Evolutionary conservation across 2,329 filamentous ascomycete genomes (phyloP).

Genomic region (Colletotrichum tamarilloi): DNA sequence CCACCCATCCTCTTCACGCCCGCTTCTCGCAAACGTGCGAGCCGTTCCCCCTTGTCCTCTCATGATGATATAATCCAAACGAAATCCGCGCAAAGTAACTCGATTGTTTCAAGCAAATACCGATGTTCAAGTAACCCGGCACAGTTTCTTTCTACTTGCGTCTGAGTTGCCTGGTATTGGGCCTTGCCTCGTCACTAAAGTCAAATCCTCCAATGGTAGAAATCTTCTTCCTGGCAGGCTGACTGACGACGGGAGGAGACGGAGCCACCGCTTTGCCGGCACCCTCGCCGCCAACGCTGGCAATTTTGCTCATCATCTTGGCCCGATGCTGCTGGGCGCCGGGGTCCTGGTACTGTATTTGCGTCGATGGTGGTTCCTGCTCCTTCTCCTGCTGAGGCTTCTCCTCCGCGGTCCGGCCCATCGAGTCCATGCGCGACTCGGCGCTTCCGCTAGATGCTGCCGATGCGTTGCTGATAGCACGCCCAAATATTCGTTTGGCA

Average conservation of each 20-base stretch:
- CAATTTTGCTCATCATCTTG: slow-evolving; percentile 58
- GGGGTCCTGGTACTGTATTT: slow-evolving; percentile 65
- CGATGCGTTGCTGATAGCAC: slow-evolving; percentile 68
- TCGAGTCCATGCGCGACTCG: slow-evolving; percentile 43
- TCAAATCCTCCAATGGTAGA: slow-evolving; percentile 26
- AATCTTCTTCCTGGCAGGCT: slow-evolving; percentile 6
- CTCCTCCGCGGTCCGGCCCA: slow-evolving; percentile 19
- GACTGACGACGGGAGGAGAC: not conserved
- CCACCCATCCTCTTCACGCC: too few relatives aligned
- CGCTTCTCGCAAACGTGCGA: not conserved
- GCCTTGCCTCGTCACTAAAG: slow-evolving; percentile 10
- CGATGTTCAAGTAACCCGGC: not conserved
- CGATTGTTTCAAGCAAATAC: slow-evolving; percentile 1
- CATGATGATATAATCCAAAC: not conserved
- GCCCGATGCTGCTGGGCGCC: slow-evolving; percentile 57
- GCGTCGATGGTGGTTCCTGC: slow-evolving; percentile 56
- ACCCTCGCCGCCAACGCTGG: slow-evolving; percentile 28
- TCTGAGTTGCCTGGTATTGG: slow-evolving; percentile 17
- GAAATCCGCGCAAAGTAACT: not conserved
- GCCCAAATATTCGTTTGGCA: slow-evolving; percentile 64
- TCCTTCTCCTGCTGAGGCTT: slow-evolving; percentile 8
- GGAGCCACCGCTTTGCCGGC: not conserved
- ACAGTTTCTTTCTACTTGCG: not conserved
- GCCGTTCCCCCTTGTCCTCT: not conserved
- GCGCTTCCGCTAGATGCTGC: slow-evolving; percentile 59